Evolutionary conservation across 2,329 filamentous ascomycete genomes (phyloP), one percentile per base, ranked within the genome.

Genomic region (Penicillium decumbens): DNA sequence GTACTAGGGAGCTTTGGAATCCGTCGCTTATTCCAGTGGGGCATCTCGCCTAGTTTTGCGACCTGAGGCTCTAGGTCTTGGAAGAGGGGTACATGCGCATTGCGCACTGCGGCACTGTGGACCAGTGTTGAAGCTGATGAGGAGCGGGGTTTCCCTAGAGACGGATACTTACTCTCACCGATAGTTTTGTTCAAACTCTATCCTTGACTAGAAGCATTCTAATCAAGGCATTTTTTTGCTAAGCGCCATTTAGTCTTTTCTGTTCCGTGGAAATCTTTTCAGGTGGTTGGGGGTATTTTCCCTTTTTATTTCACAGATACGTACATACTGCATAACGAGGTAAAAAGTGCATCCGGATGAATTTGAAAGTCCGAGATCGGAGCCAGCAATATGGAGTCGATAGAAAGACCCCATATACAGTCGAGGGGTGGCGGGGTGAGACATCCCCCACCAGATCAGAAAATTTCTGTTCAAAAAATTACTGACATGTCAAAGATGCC

Each of bases 401-500:
- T n/a, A n/a, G n/a, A n/a, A n/a, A n/a, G n/a, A n/a, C n/a, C n/a
- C n/a, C n/a, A n/a, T 18, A 18, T 18, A 18, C 15, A 18, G 15
- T 18, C 15, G 15, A 18, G 15, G 15, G 15, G 2, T 18, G 15
- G 15, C 15, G 15, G 15, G 15, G 15, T 18, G 15, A 18, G 15
- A 18, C 15, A 18, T 18, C 15, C 20, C 20, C 20, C 20, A 23
- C 20, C 20, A 23, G 20, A 3, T 23, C 20, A 23, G 20, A 23
- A 23, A 23, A 23, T 23, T 23, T 23, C 20, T 18, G 15, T 45
- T 9, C 47, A 43, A 28, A 53, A 53, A 30, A 15, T n/a, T n/a
- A 13, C 23, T 53, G 9, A 44, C 53, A 9, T 55, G 53, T 30
- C 44, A 18, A 40, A 47, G 53, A 23, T 55, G 53, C 39, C 50